Evolutionary conservation across 805 yeast species (phyloP).

Genomic region (Candida coquimbonensis): DNA sequence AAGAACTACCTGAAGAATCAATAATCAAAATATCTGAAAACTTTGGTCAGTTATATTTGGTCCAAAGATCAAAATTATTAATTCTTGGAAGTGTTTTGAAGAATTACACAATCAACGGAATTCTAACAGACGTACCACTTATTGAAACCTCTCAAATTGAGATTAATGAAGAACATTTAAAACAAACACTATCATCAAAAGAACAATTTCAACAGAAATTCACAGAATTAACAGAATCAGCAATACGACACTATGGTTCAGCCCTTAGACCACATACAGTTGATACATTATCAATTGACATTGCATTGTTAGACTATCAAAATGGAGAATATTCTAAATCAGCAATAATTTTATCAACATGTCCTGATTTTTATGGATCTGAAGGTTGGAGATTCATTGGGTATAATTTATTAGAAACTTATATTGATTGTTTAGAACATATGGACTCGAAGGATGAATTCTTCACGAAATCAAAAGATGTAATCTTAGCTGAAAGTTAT

Average conservation of each 20-base stretch:
- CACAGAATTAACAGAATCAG: conserved; percentile 46
- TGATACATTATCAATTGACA: conserved; percentile 69
- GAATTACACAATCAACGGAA: conserved; percentile 27
- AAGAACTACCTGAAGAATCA: conserved; percentile 19
- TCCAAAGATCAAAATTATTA: conserved; percentile 39
- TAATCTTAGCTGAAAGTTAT: conserved; percentile 6
- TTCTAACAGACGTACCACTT: conserved; percentile 16
- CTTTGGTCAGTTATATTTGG: conserved; percentile 42
- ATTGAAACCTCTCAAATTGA: not conserved
- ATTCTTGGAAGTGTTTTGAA: conserved; percentile 25
- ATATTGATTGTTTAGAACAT: conserved; percentile 59
- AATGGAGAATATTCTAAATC: conserved; percentile 52
- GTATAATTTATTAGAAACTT: conserved; percentile 54
- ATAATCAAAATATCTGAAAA: conserved; percentile 27
- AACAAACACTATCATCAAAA: conserved; percentile 23
- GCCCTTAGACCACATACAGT: conserved; percentile 58
- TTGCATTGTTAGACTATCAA: conserved; percentile 64
- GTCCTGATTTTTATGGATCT: conserved; percentile 59
- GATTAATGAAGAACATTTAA: conserved; percentile 14
- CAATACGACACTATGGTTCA: conserved; percentile 44
- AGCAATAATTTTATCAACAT: conserved; percentile 52
- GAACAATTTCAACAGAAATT: conserved; percentile 35
- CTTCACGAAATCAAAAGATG: conserved; percentile 8
- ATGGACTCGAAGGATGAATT: conserved; percentile 22
- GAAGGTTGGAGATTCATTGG: conserved; percentile 77